Evolutionary conservation across 805 yeast species (phyloP).

Genomic region (Lachancea dasiensis): DNA sequence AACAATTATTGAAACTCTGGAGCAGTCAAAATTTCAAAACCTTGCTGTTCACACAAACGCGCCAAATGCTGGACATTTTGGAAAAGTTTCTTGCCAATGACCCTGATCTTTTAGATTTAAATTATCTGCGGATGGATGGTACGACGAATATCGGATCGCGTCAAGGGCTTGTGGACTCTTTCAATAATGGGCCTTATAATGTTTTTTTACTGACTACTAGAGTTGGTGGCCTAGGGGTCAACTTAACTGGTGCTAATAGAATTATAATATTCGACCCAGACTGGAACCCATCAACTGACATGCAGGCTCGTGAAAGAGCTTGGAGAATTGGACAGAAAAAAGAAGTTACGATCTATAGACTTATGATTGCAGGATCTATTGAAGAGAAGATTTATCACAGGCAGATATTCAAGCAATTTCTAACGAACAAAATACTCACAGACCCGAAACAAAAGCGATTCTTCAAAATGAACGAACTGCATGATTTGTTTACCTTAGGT

Average conservation of each 20-base stretch:
- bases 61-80: slow-evolving; percentile 87
- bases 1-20: slow-evolving; percentile 72
- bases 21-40: slow-evolving; percentile 68
- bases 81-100: slow-evolving; percentile 55
- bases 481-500: slow-evolving; percentile 82
- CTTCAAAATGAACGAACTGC: slow-evolving; percentile 86
- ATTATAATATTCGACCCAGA: slow-evolving; percentile 95
- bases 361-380: slow-evolving; percentile 91
- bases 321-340: slow-evolving; percentile 95
- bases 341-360: slow-evolving; percentile 83
- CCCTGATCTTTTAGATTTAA: slow-evolving; percentile 33
- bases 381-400: slow-evolving; percentile 96
- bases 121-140: slow-evolving; percentile 88
- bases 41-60: slow-evolving; percentile 83
- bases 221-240: slow-evolving; percentile 95
- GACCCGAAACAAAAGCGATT: slow-evolving; percentile 94
- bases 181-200: slow-evolving; percentile 55
- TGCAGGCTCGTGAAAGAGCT: slow-evolving; percentile 94
- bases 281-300: slow-evolving; percentile 97
- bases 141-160: slow-evolving; percentile 73
- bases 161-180: slow-evolving; percentile 74
- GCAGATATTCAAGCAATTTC: slow-evolving; percentile 90
- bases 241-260: slow-evolving; percentile 89
- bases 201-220: slow-evolving; percentile 85
- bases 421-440: slow-evolving; percentile 87